Evolutionary conservation across 176 grass and related monocot genomes (phyloP), one percentile per base, ranked within the genome.

Genomic region (Aegilops tauschii): DNA sequence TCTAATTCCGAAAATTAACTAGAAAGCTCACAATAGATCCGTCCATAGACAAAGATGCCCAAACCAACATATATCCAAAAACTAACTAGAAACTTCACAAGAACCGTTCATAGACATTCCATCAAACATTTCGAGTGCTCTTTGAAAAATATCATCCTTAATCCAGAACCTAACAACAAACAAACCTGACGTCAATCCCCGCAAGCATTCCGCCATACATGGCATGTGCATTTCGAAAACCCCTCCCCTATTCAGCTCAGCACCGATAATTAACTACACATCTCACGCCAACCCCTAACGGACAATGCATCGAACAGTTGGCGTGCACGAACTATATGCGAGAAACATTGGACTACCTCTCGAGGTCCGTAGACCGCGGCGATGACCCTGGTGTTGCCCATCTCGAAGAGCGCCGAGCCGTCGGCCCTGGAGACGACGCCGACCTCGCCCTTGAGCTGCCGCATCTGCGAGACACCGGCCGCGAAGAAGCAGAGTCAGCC

Each of bases 371-470:
- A 99, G 59, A 96, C 80, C 54, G 92, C 92, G 5, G 94, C 94
- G 47, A 99, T 94, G 35, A 99, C 97, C 67, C 92, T 92, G 69
- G 92, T 99, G 83, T 99, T 96, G 39, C 97, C 97, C 97, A 99
- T 96, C 87, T 99, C 94, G 75, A 99, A 99, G 61, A 94, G 80
- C 23, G 97, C 94, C 39, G 94, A 99, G 61, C 92, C 95, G 50
- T 97, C 90, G 14, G 95, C 92, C 62, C 86, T 94, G 37, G 95
- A 84, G 40, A 95, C 93, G 61, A 98, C 93, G 45, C 91, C 93
- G 27, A 96, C 73, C 86, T 96, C 90, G 61, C 85, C 97, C 79
- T 87, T 94, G 50, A 96, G 86, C 81, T 99, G 92, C 83, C 94
- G 91, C 97, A 96, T 99, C 94, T 99, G 87, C 63, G 68, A 28